Evolutionary conservation across 345 rosid genomes (phyloP).

Genomic region (Moringa oleifera): DNA sequence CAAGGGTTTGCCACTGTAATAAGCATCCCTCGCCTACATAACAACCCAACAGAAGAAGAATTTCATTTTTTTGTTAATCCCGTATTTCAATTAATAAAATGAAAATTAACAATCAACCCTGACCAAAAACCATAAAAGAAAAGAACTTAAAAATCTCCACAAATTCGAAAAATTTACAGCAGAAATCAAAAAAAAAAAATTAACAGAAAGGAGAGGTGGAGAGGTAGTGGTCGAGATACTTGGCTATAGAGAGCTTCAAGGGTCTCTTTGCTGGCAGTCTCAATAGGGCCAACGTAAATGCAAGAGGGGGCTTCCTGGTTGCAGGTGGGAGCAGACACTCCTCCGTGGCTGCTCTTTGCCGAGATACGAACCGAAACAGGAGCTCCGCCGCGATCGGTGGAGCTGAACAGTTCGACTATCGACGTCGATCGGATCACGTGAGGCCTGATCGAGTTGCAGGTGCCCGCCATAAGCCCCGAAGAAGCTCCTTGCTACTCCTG

Average conservation of each 20-base stretch:
- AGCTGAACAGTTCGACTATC: constrained; percentile 32
- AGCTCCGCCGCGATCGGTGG: constrained; percentile 29
- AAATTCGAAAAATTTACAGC: neutral
- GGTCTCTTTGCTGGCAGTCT: constrained; percentile 90
- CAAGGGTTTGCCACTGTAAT: constrained; percentile 81
- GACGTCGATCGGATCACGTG: constrained; percentile 40
- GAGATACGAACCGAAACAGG: constrained; percentile 50
- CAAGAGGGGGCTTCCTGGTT: constrained; percentile 80
- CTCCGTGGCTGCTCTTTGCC: constrained; percentile 31
- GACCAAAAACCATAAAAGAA: neutral
- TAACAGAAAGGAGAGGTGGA: neutral
- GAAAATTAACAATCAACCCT: neutral
- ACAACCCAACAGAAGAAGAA: constrained; percentile 9
- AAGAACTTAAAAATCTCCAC: neutral
- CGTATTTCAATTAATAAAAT: neutral
- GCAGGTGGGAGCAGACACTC: constrained; percentile 20
- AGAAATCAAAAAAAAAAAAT: neutral
- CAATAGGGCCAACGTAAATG: constrained; percentile 81
- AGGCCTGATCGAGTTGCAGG: constrained; percentile 45
- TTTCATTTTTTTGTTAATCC: neutral
- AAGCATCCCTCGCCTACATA: constrained; percentile 75
- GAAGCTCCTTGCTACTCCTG: neutral
- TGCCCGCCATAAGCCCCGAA: constrained; percentile 54
- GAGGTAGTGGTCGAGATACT: constrained; percentile 24
- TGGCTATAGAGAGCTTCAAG: constrained; percentile 90